These are phyloP conservation scores for Papiliotrema laurentii DNA, from an alignment of 1,284 basidiomycete species.

Conservation along the genomic window DNA sequence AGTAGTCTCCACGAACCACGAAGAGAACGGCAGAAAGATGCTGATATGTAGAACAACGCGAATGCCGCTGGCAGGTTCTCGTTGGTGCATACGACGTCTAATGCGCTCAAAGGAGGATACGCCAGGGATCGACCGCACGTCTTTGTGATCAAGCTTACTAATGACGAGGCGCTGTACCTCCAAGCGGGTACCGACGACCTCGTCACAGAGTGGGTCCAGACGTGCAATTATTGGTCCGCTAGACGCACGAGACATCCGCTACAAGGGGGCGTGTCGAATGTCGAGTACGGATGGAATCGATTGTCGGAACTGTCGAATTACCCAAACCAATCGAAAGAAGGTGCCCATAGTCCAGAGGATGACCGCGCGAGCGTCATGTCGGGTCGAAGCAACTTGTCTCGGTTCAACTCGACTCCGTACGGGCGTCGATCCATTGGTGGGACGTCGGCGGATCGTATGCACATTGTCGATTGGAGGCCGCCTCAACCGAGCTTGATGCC, in stretches of 20 bases:
- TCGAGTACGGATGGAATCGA: conserved; percentile 98
- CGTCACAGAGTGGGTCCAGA: conserved; percentile 95
- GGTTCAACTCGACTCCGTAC: conserved; percentile 34
- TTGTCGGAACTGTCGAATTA: conserved; percentile 56
- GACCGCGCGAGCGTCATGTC: conserved; percentile 24
- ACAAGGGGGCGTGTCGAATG: conserved; percentile 91
- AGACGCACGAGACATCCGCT: conserved; percentile 88
- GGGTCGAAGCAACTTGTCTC: conserved; percentile 57
- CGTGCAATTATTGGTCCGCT: conserved; percentile 99
- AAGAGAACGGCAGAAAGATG: neutral
- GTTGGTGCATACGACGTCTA: conserved; percentile 82
- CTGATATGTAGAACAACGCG: conserved; percentile 64
- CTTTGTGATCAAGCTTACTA: conserved; percentile 87
- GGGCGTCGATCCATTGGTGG: conserved; percentile 42
- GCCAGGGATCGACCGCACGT: conserved; percentile 83
- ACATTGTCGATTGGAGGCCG: conserved; percentile 90
- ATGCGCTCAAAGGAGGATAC: conserved; percentile 81
- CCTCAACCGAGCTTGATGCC: conserved; percentile 76
- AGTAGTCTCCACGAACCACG: conserved; percentile 37
- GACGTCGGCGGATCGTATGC: conserved; percentile 61
- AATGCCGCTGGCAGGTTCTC: conserved; percentile 71
- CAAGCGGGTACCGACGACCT: conserved; percentile 96
- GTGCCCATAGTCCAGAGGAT: conserved; percentile 11
- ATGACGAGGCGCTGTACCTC: conserved; percentile 89
- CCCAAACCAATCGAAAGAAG: conserved; percentile 1